These are phyloP conservation scores for Telfairia occidentalis DNA, from an alignment of 331 rosid genomes.

Conservation along the genomic window DNA sequence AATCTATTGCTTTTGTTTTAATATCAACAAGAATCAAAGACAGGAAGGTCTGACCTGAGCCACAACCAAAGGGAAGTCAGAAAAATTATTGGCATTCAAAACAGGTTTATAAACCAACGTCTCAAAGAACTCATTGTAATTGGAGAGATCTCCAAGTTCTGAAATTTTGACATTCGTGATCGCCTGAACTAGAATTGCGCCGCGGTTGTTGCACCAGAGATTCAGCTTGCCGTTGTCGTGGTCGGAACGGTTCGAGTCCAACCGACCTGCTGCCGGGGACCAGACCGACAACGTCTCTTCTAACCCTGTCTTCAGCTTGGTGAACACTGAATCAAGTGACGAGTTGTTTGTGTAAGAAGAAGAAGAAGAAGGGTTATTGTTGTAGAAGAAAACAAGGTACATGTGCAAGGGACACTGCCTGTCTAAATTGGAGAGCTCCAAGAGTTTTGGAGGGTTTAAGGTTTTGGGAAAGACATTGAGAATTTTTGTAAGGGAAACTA, in stretches of 20 bases:
- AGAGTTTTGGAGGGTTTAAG: conserved; percentile 26
- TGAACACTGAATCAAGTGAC: conserved; percentile 33
- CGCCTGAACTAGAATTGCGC: conserved; percentile 50
- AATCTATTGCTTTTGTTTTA: background rate
- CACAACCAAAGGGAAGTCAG: conserved; percentile 55
- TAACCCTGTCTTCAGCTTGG: conserved; percentile 42
- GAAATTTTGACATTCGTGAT: conserved; percentile 25
- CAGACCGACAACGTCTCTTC: conserved; percentile 48
- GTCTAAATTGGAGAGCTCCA: conserved; percentile 60
- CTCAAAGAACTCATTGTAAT: conserved; percentile 44
- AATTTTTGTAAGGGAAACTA: conserved; percentile 35
- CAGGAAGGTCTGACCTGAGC: conserved; percentile 44
- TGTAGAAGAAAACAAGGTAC: conserved; percentile 59
- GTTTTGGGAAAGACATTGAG: conserved; percentile 35
- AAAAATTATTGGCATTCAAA: conserved; percentile 39
- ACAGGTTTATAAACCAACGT: conserved; percentile 46
- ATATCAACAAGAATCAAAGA: background rate
- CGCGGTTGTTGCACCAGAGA: conserved; percentile 55
- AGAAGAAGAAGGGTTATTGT: too few species aligned
- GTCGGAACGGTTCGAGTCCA: conserved; percentile 26
- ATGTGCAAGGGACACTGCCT: conserved; percentile 60
- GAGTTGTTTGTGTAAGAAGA: conserved; percentile 1
- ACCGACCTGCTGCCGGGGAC: conserved; percentile 63
- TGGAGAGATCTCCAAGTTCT: conserved; percentile 55
- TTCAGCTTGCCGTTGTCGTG: conserved; percentile 41